Evolutionary conservation across 1,139 yeast genomes (phyloP).

Genomic region (Blastobotrys petasosporus): DNA sequence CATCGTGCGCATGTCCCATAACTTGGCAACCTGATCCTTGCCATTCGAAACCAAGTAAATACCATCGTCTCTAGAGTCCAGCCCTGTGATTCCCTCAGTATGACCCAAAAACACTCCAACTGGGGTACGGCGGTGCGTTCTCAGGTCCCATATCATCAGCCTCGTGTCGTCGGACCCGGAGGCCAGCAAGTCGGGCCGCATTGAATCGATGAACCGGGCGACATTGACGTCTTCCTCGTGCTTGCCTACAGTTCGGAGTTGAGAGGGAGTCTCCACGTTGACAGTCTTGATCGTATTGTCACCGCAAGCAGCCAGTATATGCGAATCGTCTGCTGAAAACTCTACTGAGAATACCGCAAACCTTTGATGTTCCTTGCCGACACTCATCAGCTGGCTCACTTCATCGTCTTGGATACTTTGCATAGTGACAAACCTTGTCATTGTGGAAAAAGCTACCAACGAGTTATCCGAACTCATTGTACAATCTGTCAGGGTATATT

Average conservation of each 20-base stretch:
- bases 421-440: conserved; percentile 19
- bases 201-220: conserved; percentile 7
- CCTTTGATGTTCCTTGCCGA: background rate
- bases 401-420: conserved; percentile 6
- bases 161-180: conserved; percentile 82
- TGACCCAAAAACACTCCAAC: conserved; percentile 67
- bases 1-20: conserved; percentile 31
- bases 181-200: conserved; percentile 56
- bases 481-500: conserved; percentile 32
- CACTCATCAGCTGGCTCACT: conserved; percentile 6
- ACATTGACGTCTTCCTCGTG: conserved; percentile 16
- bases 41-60: conserved; percentile 29
- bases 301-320: conserved; percentile 4
- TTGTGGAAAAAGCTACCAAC: conserved; percentile 21
- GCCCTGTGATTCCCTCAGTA: conserved; percentile 44
- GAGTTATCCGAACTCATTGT: conserved; percentile 25
- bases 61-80: conserved; percentile 29
- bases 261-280: background rate
- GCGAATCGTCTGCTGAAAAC: conserved; percentile 1
- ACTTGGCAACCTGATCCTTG: conserved; percentile 32
- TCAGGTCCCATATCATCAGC: conserved; percentile 77
- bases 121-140: conserved; percentile 42
- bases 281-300: conserved; percentile 3
- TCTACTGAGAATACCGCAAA: conserved; percentile 6
- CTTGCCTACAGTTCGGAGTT: conserved; percentile 9